Evolutionary conservation across 1,284 basidiomycete genomes (phyloP).

Genomic region (Puccinia horiana): DNA sequence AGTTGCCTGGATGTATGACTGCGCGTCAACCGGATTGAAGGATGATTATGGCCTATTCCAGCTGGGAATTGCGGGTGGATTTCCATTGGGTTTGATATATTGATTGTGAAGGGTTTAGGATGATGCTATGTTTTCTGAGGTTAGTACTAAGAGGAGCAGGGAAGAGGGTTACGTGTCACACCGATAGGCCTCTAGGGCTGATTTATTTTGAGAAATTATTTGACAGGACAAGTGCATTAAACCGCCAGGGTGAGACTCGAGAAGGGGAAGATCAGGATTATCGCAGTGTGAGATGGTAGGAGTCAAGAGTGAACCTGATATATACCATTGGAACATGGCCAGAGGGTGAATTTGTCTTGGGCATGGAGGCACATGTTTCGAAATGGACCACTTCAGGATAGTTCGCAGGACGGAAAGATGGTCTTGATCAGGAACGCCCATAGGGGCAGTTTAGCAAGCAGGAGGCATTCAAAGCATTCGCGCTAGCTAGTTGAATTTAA

Average conservation of each 20-base stretch:
- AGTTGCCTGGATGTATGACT: constrained; percentile 7
- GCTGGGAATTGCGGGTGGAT: not conserved
- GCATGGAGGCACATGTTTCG: not conserved
- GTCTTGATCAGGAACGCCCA: not conserved
- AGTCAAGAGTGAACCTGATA: not conserved
- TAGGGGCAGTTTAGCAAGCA: not conserved
- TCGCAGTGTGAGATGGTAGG: not conserved
- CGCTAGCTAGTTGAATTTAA: not conserved
- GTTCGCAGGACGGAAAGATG: not conserved
- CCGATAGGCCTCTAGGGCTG: constrained; percentile 24
- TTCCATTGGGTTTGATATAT: not conserved
- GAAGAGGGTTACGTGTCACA: not conserved
- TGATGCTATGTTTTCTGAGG: not conserved
- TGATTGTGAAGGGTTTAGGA: not conserved
- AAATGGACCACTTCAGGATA: not conserved
- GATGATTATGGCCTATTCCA: not conserved
- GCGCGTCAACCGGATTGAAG: not conserved
- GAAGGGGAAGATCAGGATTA: not conserved
- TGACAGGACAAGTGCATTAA: constrained; percentile 14
- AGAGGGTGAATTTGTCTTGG: not conserved
- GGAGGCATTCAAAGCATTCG: not conserved
- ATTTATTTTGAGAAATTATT: not conserved
- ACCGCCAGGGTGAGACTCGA: constrained; percentile 20
- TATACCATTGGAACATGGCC: not conserved
- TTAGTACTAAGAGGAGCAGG: not conserved